Conservation (phyloP, 2,329 filamentous ascomycete species). For the Arthrobotrys entomopaga region DNA sequence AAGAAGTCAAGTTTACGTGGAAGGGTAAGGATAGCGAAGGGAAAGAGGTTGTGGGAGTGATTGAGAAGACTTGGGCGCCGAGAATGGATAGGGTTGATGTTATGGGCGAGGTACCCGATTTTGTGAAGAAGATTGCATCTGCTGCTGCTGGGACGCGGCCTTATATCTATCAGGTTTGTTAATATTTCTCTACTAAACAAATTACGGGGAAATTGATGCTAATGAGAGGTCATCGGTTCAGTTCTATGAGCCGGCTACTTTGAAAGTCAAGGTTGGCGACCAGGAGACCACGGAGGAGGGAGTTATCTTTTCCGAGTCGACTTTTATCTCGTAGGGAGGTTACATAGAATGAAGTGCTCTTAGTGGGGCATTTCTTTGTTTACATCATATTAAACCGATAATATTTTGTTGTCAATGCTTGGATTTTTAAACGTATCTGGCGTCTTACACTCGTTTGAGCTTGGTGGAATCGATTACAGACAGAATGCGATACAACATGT, state of each 20-base stretch:
- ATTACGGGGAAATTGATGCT: neutral
- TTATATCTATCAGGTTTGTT: slow-evolving; percentile 90
- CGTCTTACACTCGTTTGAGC: no score
- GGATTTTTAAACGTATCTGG: neutral
- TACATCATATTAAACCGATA: neutral
- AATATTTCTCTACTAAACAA: slow-evolving; percentile 24
- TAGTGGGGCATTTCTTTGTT: neutral
- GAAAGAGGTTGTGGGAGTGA: slow-evolving; percentile 74
- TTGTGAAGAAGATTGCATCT: slow-evolving; percentile 93
- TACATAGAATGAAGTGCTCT: neutral
- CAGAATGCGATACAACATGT: slow-evolving; percentile 35
- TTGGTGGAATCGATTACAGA: slow-evolving; percentile 7
- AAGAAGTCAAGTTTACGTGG: slow-evolving; percentile 79
- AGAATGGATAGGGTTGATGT: slow-evolving; percentile 87
- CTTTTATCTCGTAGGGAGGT: slow-evolving; percentile 77
- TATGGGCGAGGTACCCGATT: slow-evolving; percentile 94
- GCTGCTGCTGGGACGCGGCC: slow-evolving; percentile 90
- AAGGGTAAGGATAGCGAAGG: slow-evolving; percentile 74
- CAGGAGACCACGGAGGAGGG: slow-evolving; percentile 79
- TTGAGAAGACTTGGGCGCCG: slow-evolving; percentile 76
- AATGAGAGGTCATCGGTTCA: slow-evolving; percentile 61
- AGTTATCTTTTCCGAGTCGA: slow-evolving; percentile 84
- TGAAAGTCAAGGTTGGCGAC: slow-evolving; percentile 88
- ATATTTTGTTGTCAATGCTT: slow-evolving; percentile 1
- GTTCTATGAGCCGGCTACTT: slow-evolving; percentile 75